These are phyloP conservation scores for Microsporum canis DNA, from an alignment of 2,329 filamentous ascomycete species.

Conservation along the genomic window DNA sequence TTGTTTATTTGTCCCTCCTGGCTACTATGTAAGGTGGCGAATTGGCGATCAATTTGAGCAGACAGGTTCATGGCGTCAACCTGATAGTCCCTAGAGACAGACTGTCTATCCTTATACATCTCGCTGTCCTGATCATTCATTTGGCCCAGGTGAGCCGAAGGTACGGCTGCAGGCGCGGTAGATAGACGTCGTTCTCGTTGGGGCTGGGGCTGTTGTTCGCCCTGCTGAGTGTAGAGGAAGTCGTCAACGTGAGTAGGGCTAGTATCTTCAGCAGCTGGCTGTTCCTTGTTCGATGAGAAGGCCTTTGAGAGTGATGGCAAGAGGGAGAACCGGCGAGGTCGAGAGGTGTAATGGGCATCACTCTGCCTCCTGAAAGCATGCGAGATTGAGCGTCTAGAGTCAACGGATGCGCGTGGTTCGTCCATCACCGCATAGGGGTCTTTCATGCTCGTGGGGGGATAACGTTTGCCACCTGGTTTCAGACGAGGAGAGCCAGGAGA, in stretches of 20 bases:
- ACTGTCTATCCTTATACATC: background rate
- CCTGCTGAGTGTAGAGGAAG: slow-evolving; percentile 16
- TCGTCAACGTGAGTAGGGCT: slow-evolving; percentile 28
- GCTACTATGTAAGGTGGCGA: slow-evolving; percentile 29
- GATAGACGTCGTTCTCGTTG: slow-evolving; percentile 24
- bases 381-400: slow-evolving; percentile 57
- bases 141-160: slow-evolving; percentile 15
- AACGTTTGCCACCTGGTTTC: slow-evolving; percentile 49
- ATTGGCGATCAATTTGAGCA: slow-evolving; percentile 33
- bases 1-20: slow-evolving; percentile 22
- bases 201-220: background rate
- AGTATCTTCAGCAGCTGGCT: slow-evolving; percentile 34
- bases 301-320: slow-evolving; percentile 47
- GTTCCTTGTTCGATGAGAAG: slow-evolving; percentile 41
- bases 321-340: slow-evolving; percentile 59
- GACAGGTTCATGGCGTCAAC: slow-evolving; percentile 29
- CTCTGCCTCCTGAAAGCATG: slow-evolving; percentile 60
- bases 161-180: slow-evolving; percentile 22
- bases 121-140: slow-evolving; percentile 7
- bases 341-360: slow-evolving; percentile 51
- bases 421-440: slow-evolving; percentile 46
- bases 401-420: slow-evolving; percentile 54
- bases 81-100: background rate
- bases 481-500: slow-evolving; percentile 30
- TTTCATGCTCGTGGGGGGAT: slow-evolving; percentile 81